Evolutionary conservation across 1,284 basidiomycete genomes (phyloP), one percentile per base, ranked within the genome.

Genomic region (Psilocybe mexicana): DNA sequence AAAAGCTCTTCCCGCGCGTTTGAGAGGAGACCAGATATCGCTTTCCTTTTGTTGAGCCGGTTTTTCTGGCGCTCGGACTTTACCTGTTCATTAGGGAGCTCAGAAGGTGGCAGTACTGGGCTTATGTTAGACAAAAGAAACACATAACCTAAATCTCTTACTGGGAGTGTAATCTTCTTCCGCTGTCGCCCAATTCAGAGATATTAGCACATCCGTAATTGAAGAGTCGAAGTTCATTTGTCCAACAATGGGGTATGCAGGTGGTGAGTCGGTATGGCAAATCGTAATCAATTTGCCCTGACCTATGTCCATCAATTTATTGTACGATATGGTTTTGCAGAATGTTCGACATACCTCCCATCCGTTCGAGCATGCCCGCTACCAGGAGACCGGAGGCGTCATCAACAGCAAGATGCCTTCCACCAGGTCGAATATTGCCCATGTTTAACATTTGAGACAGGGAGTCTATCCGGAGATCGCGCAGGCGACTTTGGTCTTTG

Each of bases 341-440:
- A 40, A 52, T 18, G 14, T 38, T 36, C 24, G 44, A 64, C 81
- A 65, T 67, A 88, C 93, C 93, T 69, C 91, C 95, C 76, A 97
- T 81, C 43, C 94, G 80, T 62, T 96, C 94, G 14, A 98, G 71
- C 36, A 95, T 82, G 2, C 89, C 90, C 0, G 93, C 87, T 0
- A 96, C 92, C 1, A 97, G 74, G n/a, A 99, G 70, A 1, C 97
- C 94, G 24, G 93, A 93, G 12, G 92, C 90, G 69, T 98, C 95
- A 66, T 99, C 97, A 0, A 98, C 89, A 1, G 92, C 90, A 47
- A 99, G 73, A 69, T 97, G 94, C 61, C 88, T 79, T 12, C 94
- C 93, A 2, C 92, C 94, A 0, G 95, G 93, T 25, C 87, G 80
- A 25, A 98, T 82, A 67, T 94, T 95, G 18, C 86, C 90, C 55